Evolutionary conservation across 768 basidiomycete species (phyloP), one percentile per base, ranked within the genome.

Genomic region (Hortiboletus campestris): DNA sequence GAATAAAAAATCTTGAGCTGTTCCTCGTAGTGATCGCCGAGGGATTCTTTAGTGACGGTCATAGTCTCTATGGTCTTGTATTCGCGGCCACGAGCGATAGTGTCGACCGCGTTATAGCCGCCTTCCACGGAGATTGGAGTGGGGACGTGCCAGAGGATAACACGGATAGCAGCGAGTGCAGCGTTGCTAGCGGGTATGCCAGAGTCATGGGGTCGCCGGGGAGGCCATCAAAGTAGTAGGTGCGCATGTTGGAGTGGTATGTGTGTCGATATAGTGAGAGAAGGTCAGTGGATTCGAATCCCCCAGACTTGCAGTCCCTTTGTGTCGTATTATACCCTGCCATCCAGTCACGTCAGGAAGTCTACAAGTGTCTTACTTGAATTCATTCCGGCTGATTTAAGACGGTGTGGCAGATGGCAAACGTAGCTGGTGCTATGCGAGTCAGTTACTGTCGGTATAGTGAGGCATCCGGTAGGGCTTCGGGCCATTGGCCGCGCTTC

Each of bases 61-160:
- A 94, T 87, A 49, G 76, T 77, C 60, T 96, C 93, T 52, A 88
- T 76, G 70, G 94, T 93, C 75, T 89, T 90, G 78, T 94, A 95
- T 17, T 78, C 83, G 20, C 85, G 72, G 69, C 88, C 79, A 48
- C 75, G 73, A 2, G 91, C 88, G 53, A 94, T 72, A 14, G 61
- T 76, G 59, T 93, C 77, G 63, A 89, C 66, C 17, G 71, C 60
- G 65, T 85, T 77, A 56, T 87, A 78, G 19, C 71, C 52, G 16
- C 28, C 55, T 0, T 78, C 63, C 11, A 31, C 0, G 16, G 48
- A 22, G 1, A 51, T 78, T 2, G 85, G 81, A 19, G 88, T 76
- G 0, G 89, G 85, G 58, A 92, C 82, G 22, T 72, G 69, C 83
- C 84, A 86, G 67, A 83, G 77, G 53, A 81, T 78, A 46, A 96